A percentile compares a stretch with the other conserved stretches of the same genome.
phyloP scores from a whole-genome alignment of 2,329 filamentous ascomycete genomes.

The Colletotrichum viniferum region DNA sequence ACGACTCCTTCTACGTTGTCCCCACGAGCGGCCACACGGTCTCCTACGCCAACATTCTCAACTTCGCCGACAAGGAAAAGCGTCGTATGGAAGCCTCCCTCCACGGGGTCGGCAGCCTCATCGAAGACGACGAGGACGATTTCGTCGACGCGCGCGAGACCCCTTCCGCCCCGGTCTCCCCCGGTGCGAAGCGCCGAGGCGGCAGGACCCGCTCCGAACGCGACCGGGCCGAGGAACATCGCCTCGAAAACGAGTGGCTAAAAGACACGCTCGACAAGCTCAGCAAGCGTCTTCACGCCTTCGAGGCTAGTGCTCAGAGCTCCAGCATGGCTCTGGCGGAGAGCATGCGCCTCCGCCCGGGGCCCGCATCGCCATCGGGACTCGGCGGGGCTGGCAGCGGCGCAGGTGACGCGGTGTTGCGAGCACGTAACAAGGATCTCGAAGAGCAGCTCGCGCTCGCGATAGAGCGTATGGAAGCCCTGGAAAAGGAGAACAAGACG shows the following conservation, averaged over 20 bases:
- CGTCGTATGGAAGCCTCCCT: conserved; percentile 59
- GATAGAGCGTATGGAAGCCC: conserved; percentile 65
- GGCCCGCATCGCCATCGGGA: conserved; percentile 56
- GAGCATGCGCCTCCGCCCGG: conserved; percentile 71
- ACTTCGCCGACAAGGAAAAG: conserved; percentile 70
- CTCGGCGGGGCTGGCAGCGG: conserved; percentile 25
- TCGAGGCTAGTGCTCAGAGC: conserved; percentile 90
- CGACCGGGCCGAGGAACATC: conserved; percentile 79
- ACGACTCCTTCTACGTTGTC: conserved; percentile 92
- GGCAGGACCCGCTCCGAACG: conserved; percentile 45
- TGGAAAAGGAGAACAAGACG: conserved; percentile 67
- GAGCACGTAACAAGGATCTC: conserved; percentile 63
- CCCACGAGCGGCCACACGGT: conserved; percentile 89
- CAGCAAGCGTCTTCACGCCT: conserved; percentile 86
- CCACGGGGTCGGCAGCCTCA: conserved; percentile 47
- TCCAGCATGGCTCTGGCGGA: conserved; percentile 86
- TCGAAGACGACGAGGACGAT: conserved; percentile 76
- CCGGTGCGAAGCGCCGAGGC: conserved; percentile 43
- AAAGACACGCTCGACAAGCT: conserved; percentile 87
- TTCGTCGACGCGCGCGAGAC: conserved; percentile 88
- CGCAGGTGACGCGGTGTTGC: conserved; percentile 39
- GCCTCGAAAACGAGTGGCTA: conserved; percentile 84
- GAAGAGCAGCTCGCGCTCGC: conserved; percentile 68
- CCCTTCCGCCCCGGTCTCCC: conserved; percentile 44
- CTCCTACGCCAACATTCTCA: conserved; percentile 90